A percentile compares a stretch with the other conserved stretches of the same genome.
Conservation (phyloP, 768 basidiomycete genomes). For the Lactarius psammicola region DNA sequence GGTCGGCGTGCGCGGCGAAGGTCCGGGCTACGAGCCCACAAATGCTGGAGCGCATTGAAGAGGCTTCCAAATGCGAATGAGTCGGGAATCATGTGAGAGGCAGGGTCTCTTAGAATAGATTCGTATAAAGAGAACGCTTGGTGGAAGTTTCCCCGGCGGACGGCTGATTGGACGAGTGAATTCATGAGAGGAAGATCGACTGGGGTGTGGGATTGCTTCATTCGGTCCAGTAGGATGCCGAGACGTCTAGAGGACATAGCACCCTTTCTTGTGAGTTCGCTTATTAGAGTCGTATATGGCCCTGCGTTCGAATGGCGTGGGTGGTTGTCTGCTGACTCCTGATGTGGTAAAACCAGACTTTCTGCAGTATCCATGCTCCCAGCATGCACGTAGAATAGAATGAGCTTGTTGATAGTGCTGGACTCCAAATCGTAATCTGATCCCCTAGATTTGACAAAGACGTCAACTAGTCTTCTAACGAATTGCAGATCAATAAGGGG, state of each 20-base stretch:
- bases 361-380: conserved; percentile 36
- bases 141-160: conserved; percentile 35
- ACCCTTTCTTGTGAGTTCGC: conserved; percentile 37
- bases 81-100: conserved; percentile 37
- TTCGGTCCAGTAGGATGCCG: conserved; percentile 40
- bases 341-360: conserved; percentile 30
- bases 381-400: conserved; percentile 36
- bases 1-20: not conserved
- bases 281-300: conserved; percentile 44
- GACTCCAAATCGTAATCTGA: conserved; percentile 19
- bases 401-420: conserved; percentile 27
- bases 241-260: conserved; percentile 33
- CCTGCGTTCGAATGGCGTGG: conserved; percentile 23
- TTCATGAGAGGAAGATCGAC: conserved; percentile 49
- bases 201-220: conserved; percentile 39
- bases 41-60: conserved; percentile 24
- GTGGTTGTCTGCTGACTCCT: conserved; percentile 31
- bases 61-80: conserved; percentile 25
- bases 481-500: conserved; percentile 21
- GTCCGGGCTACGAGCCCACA: not conserved
- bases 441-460: conserved; percentile 18
- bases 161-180: conserved; percentile 44
- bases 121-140: conserved; percentile 47
- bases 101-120: conserved; percentile 38
- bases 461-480: conserved; percentile 25